Evolutionary conservation across 2,329 filamentous ascomycete genomes (phyloP), one percentile per base, ranked within the genome.

Genomic region (Penicillium verrucosum): DNA sequence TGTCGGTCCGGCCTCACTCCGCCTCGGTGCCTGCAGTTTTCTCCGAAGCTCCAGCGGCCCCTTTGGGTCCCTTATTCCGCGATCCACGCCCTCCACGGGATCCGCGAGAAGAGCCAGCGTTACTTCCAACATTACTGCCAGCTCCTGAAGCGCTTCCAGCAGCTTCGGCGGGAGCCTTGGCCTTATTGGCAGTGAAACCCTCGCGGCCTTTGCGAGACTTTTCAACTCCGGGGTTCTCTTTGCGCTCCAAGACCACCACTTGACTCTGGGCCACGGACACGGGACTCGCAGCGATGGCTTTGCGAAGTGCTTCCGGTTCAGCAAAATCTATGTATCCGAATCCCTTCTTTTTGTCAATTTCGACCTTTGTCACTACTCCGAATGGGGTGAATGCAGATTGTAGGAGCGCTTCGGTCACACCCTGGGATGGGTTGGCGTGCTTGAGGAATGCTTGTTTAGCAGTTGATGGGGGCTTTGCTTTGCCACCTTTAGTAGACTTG

Each of bases 261-360:
- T 88, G 87, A 7, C 90, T 92, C 70, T 95, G 89, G 0, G 89
- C 92, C 11, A 97, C 87, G 21, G 88, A 79, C 30, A 97, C 82
- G 0, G 90, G 90, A 68, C 91, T 95, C 12, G 89, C 89, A 16
- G 85, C 82, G 68, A 96, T 86, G 5, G 93, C 93, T 68, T 89
- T 91, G 65, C 84, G 84, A 27, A 97, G 80, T 10, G 83, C 82
- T 9, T 87, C 85, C 0, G 87, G 82, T 23, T 91, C 86, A 10
- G 84, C 82, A 76, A 97, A 97, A 61, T 96, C 90, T 38, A 96
- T 88, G 70, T 97, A 96, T 2, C 92, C 93, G 67, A 96, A 96
- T 0, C 92, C 92, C 73, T 97, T 97, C 68, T 92, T 89, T 73
- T 92, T 92, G 71, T 97, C 93, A 52, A 97, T 93, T 66, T 97